Conservation (phyloP, 306 rosid species). For the Cajanus cajan region DNA sequence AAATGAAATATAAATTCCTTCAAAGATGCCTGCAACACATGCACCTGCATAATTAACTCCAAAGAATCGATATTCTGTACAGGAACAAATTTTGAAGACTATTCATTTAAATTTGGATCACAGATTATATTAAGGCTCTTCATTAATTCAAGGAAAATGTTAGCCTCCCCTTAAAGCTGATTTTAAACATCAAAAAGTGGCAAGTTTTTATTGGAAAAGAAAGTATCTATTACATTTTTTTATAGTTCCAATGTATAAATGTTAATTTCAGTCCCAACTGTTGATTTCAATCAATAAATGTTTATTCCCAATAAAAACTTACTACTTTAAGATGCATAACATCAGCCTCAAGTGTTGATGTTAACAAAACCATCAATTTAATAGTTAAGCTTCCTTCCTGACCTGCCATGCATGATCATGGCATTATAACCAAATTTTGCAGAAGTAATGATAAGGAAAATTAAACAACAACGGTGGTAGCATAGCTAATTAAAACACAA, state of each 20-base stretch:
- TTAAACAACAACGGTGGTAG: conserved; percentile 16
- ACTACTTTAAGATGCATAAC: background rate
- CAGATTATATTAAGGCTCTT: background rate
- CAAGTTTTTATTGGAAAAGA: background rate
- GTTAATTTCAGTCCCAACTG: too few species aligned
- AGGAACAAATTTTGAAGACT: conserved; percentile 1
- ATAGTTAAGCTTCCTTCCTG: background rate
- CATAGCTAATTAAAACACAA: conserved; percentile 23
- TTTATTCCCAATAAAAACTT: background rate
- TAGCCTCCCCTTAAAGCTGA: background rate
- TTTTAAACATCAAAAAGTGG: background rate
- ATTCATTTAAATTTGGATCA: conserved; percentile 11
- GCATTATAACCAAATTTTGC: conserved; percentile 21
- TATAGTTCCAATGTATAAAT: background rate
- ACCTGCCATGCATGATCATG: conserved; percentile 15
- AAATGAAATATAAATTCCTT: conserved; percentile 19
- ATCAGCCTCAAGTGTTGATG: background rate
- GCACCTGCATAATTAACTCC: conserved; percentile 1
- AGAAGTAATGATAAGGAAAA: conserved; percentile 1
- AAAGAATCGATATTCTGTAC: background rate
- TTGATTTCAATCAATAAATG: too few species aligned
- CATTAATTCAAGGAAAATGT: background rate
- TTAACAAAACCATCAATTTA: background rate
- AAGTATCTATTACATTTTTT: background rate
- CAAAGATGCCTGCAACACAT: background rate